Evolutionary conservation across 345 rosid genomes (phyloP), one percentile per base, ranked within the genome.

Genomic region (Murraya paniculata): DNA sequence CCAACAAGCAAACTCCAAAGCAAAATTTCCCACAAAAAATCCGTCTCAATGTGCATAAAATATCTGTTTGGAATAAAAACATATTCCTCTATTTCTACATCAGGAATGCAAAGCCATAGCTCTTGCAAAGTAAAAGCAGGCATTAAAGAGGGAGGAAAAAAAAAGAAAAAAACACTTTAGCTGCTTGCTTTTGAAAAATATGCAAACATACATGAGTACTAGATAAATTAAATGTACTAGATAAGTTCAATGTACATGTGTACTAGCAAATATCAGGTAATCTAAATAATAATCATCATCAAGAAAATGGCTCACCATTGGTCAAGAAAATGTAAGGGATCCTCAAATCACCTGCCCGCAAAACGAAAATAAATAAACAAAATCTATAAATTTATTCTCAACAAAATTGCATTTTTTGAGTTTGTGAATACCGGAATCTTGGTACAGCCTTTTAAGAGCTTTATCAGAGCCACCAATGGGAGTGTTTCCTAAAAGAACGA

Each of bases 281-380:
- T 30, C 1, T 30, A 75, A n/a, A 70, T 1, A 16, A 45, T 16
- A 38, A 6, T n/a, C 71, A n/a, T 38, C 71, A 11, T n/a, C 71
- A 36, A 30, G 33, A 71, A 45, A 72, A 57, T 59, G 38, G 72
- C 94, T 87, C 79, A 87, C 97, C 95, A 83, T 95, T 93, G 61
- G 97, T 93, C 81, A 93, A 83, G 87, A 95, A 90, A 60, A 89
- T 79, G 77, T 87, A 91, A 64, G 98, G 98, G 78, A 93, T 85
- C 90, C 79, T 85, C 88, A 93, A 77, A 81, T 80, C 76, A 82
- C 97, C 97, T 91, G 91, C 67, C 61, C 68, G 72, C 48, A 21
- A 72, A 16, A 2, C 18, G 16, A 60, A 68, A 27, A 70, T 19
- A 2, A 16, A 57, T 55, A 36, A 62, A 41, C 5, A 24, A 18